Evolutionary conservation across 352 stramenopile species (phyloP), one percentile per base, ranked within the genome.

Genomic region (Aphanomyces cochlioides): DNA sequence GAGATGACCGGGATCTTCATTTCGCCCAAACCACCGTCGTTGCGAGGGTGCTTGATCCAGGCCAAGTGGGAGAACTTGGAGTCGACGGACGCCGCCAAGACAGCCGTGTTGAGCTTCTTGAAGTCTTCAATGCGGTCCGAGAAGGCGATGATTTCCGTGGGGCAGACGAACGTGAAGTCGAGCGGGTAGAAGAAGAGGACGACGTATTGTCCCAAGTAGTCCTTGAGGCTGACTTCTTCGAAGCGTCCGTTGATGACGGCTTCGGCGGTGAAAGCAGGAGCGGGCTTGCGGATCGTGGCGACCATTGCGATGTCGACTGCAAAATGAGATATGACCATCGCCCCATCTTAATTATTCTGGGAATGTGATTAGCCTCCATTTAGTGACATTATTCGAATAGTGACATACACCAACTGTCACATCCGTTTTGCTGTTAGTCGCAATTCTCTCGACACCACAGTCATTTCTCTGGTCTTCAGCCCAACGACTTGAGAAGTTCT

Each of bases 171-270:
- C 38, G 90, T 97, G 74, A 95, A 96, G 78, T 96, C 90, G 68
- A 95, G 77, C 58, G 90, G 90, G 78, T 96, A 97, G 76, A 96
- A 97, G 85, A 97, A 96, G 19, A 97, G 84, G 64, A 96, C 89
- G 39, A 96, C 80, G 71, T 92, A 97, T 74, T 97, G 88, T 67
- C 89, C 89, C 56, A 83, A 84, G 81, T 94, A 97, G 72, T 97
- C 85, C 15, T 76, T 78, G 8, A 97, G 78, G 68, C 78, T 91
- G 40, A 97, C 66, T 41, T 77, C 83, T 79, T 89, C 88, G 77
- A 96, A 96, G 70, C 92, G 79, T 45, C 84, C 86, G 72, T 95
- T 67, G 17, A 96, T 78, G 21, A 96, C 83, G 47, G 88, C 88
- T 21, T 84, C 75, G 60, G 84, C 83, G 56, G 83, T 93, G 78